These are phyloP conservation scores for Aspergillus aculeatinus DNA, from an alignment of 2,329 filamentous ascomycete genomes.

Conservation along the genomic window DNA sequence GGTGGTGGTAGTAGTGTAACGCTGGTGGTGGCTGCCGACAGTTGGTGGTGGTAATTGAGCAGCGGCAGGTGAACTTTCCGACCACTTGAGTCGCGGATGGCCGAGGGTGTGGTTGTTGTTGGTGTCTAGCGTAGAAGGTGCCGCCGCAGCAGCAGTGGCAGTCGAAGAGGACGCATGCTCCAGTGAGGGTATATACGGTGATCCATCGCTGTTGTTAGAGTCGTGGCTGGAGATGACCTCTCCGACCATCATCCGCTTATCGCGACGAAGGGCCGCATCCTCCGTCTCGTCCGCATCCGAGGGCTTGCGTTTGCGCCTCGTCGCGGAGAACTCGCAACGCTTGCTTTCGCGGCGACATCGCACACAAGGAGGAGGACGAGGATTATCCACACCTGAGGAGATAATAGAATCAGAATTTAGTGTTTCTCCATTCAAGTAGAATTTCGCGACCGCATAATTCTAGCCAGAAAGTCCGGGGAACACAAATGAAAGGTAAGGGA, in stretches of 20 bases:
- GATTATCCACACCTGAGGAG: conserved; percentile 71
- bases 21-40: conserved; percentile 2
- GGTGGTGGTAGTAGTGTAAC: not conserved
- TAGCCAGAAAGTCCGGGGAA: not conserved
- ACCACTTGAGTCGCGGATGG: conserved; percentile 20
- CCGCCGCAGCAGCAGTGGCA: not conserved
- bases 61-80: not conserved
- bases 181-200: conserved; percentile 27
- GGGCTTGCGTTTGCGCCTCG: conserved; percentile 83
- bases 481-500: conserved; percentile 4
- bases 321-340: conserved; percentile 95
- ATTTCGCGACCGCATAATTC: too few relatives aligned
- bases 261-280: conserved; percentile 43
- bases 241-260: conserved; percentile 54
- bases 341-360: conserved; percentile 93
- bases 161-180: conserved; percentile 24
- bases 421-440: too few relatives aligned
- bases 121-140: too few relatives aligned
- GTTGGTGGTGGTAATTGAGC: not conserved
- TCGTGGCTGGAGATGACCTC: conserved; percentile 39
- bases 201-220: conserved; percentile 22
- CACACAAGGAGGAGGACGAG: conserved; percentile 88
- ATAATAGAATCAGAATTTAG: conserved; percentile 13
- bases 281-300: conserved; percentile 48
- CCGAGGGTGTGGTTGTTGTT: conserved; percentile 19